Percentiles rank a stretch among this genome's conserved stretches.
phyloP scores from a whole-genome alignment of 805 yeast species.

The Saturnispora mendoncae region DNA sequence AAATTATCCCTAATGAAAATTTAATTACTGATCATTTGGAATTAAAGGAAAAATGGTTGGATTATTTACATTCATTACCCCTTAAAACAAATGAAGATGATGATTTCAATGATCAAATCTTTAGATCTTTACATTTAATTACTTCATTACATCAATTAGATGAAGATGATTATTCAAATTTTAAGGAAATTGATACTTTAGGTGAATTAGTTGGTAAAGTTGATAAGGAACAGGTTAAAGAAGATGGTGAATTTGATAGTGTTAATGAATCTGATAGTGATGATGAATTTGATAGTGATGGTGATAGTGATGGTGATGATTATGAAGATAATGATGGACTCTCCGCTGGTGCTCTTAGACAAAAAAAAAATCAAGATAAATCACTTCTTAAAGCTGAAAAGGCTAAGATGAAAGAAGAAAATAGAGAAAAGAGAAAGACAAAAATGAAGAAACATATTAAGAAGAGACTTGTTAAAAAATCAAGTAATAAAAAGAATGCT shows the following conservation, averaged over 20 bases:
- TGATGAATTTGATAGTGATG: conserved; percentile 16
- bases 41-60: conserved; percentile 2
- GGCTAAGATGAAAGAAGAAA: conserved; percentile 65
- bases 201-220: conserved; percentile 43
- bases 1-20: conserved; percentile 27
- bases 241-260: conserved; percentile 20
- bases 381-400: conserved; percentile 70
- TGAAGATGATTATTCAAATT: conserved; percentile 81
- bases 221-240: conserved; percentile 24
- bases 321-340: conserved; percentile 27
- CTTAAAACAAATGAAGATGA: conserved; percentile 43
- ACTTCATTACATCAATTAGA: conserved; percentile 76
- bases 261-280: conserved; percentile 27
- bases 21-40: conserved; percentile 20
- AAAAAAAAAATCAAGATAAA: conserved; percentile 74
- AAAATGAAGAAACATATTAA: conserved; percentile 79
- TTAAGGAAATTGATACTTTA: conserved; percentile 66
- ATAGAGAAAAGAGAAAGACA: conserved; percentile 68
- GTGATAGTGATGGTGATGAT: conserved; percentile 12
- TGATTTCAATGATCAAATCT: conserved; percentile 75
- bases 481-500: conserved; percentile 8
- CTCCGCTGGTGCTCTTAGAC: conserved; percentile 31
- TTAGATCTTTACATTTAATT: conserved; percentile 70
- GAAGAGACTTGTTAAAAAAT: conserved; percentile 61
- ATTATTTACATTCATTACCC: conserved; percentile 43